Conservation (phyloP, 2,329 filamentous ascomycete species). For the Cadophora luteo-olivacea region DNA sequence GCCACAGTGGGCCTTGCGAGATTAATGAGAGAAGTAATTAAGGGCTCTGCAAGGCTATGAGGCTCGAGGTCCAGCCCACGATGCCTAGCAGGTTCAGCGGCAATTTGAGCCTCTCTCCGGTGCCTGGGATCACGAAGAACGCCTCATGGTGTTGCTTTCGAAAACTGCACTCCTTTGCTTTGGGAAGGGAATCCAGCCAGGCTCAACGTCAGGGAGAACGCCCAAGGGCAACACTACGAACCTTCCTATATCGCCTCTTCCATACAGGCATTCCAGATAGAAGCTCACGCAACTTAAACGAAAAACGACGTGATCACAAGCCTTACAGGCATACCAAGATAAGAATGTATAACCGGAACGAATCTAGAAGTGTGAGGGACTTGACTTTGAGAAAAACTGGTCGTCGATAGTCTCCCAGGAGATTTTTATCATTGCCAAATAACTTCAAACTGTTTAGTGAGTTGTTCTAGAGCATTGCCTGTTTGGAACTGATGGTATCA, state of each 20-base stretch:
- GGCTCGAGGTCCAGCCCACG: too few relatives aligned
- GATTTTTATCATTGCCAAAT: not conserved
- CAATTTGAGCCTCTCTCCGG: too few relatives aligned
- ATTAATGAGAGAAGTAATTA: too few relatives aligned
- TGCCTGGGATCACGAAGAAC: too few relatives aligned
- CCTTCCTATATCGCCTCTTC: constrained; percentile 2
- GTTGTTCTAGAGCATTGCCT: constrained; percentile 21
- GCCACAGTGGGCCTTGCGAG: too few relatives aligned
- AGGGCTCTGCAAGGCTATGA: too few relatives aligned
- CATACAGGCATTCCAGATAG: not conserved
- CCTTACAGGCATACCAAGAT: not conserved
- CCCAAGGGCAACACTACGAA: not conserved
- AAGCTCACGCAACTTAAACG: not conserved
- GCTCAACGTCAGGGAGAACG: not conserved
- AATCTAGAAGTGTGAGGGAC: not conserved
- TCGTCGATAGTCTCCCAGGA: not conserved
- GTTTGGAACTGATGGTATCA: not conserved
- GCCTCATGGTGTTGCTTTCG: too few relatives aligned
- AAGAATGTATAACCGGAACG: not conserved
- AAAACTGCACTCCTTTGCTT: too few relatives aligned
- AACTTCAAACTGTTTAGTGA: not conserved
- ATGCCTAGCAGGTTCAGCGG: too few relatives aligned
- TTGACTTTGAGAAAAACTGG: not conserved
- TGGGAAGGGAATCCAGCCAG: too few relatives aligned
- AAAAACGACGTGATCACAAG: not conserved